Evolutionary conservation across 306 rosid genomes (phyloP).

Genomic region (Mimosa pudica): DNA sequence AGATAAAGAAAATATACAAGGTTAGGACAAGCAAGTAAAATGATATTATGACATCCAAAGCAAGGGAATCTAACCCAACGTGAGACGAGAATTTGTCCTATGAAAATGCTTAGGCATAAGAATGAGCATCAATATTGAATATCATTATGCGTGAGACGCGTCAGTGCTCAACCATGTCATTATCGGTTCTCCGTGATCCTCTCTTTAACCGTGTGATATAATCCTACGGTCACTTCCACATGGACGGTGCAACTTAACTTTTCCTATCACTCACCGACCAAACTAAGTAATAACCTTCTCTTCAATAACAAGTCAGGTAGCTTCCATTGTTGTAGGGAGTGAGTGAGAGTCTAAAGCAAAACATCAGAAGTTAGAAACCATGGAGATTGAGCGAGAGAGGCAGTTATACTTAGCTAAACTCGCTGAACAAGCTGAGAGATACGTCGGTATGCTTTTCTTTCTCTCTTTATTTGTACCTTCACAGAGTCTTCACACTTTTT

Average conservation of each 20-base stretch:
- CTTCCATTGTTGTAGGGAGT: neutral
- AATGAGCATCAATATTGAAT: neutral
- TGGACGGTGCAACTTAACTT: neutral
- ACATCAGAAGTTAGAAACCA: neutral
- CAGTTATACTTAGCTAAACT: conserved; percentile 1
- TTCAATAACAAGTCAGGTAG: neutral
- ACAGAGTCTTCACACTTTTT: neutral
- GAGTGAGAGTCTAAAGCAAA: neutral
- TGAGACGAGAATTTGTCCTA: neutral
- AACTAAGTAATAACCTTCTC: neutral
- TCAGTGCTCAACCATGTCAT: neutral
- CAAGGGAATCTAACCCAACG: neutral
- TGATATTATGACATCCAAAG: neutral
- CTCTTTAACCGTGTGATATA: neutral
- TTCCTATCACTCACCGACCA: neutral
- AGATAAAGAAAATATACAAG: neutral
- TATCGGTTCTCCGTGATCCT: neutral
- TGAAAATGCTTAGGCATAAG: neutral
- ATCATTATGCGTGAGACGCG: neutral
- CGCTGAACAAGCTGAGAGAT: conserved; percentile 23
- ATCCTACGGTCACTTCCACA: neutral
- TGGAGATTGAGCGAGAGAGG: conserved; percentile 1
- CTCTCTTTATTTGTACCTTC: neutral
- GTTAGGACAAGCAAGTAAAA: neutral
- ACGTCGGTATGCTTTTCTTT: neutral